Base-by-base conservation (phyloP, 2,329 filamentous ascomycete species). In the Furcasterigmium sp. region DNA sequence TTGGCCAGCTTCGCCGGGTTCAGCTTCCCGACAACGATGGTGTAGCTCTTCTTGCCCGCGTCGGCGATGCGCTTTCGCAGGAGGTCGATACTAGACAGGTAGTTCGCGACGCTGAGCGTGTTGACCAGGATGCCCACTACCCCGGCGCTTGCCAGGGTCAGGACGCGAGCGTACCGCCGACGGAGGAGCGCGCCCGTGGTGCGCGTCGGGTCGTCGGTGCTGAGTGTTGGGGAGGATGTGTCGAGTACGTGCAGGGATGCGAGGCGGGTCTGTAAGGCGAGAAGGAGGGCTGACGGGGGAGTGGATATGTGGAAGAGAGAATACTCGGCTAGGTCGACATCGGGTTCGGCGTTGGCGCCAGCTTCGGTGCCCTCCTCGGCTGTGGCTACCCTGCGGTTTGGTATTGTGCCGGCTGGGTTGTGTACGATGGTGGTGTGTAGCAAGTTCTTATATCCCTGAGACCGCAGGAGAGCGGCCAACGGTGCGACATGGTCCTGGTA, bases 1-100 rank as follows among this genome's bases (percentile, higher is more conserved):
- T 98, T 98, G 39, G 93, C 93, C 18, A 98, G 75, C 63, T 98
- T 98, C 29, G 91, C 91, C 0, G 91, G 84, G 58, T 97, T 98
- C 20, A 98, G 74, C 62, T 97, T 97, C 46, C 93, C 93, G 0
- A 98, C 93, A 2, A 98, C 93, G 38, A 98, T 88, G 2, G 91
- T 88, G 62, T 98, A 98, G 60, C 81, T 86, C 69, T 97, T 98
- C 70, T 97, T 97, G 10, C 90, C 91, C 0, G 88, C 87, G 0
- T 73, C 75, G 0, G 80, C 76, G 52, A 98, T 95, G 48, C 83
- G 78, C 8, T 70, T 63, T 46, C 86, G 82, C 25, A 96, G 76
- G 43, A 85, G 75, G 13, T 85, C 76, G 32, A 97, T 81, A 0
- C 91, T 90, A 13, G 80, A 70, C 50, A 96, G 76, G 68, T 96